phyloP scores from a whole-genome alignment of 2,329 filamentous ascomycete species.

The Trichophyton equinum region DNA sequence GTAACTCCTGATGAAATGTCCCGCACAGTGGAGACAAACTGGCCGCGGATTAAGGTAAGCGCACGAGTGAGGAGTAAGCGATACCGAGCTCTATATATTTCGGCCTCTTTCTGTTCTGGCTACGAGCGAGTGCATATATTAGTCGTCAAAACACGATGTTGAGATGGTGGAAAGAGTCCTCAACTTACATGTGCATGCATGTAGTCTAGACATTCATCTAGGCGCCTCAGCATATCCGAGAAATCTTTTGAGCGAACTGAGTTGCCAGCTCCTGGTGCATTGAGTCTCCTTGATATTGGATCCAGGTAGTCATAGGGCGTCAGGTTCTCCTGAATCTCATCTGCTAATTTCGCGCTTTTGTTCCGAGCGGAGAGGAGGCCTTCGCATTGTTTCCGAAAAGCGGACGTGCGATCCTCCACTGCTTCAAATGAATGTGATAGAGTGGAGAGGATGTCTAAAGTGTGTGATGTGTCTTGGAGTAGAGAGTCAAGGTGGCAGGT shows the following conservation, averaged over 20 bases:
- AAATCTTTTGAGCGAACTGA: conserved; percentile 77
- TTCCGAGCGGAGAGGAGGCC: conserved; percentile 71
- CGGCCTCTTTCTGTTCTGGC: conserved; percentile 75
- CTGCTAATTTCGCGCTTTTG: conserved; percentile 63
- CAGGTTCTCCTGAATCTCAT: conserved; percentile 78
- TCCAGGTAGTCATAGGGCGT: conserved; percentile 92
- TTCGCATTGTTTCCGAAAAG: conserved; percentile 86
- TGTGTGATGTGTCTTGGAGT: conserved; percentile 61
- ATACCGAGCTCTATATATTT: conserved; percentile 78
- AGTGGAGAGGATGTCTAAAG: conserved; percentile 61
- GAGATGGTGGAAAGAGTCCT: background rate
- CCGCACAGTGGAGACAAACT: conserved; percentile 51
- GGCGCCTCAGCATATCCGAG: conserved; percentile 70
- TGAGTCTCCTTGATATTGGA: conserved; percentile 74
- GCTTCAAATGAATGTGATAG: conserved; percentile 76
- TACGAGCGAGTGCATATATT: conserved; percentile 25
- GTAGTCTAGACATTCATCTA: conserved; percentile 85
- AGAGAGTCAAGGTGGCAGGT: conserved; percentile 71
- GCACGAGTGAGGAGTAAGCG: conserved; percentile 62
- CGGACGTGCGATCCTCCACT: conserved; percentile 82
- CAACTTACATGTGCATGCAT: conserved; percentile 68
- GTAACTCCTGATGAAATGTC: conserved; percentile 51
- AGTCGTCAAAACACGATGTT: conserved; percentile 8
- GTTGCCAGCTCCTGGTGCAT: conserved; percentile 78
- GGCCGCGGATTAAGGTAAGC: conserved; percentile 53